Evolutionary conservation across 176 grass and related monocot genomes (phyloP).

Genomic region (Cenchrus fungigraminus): DNA sequence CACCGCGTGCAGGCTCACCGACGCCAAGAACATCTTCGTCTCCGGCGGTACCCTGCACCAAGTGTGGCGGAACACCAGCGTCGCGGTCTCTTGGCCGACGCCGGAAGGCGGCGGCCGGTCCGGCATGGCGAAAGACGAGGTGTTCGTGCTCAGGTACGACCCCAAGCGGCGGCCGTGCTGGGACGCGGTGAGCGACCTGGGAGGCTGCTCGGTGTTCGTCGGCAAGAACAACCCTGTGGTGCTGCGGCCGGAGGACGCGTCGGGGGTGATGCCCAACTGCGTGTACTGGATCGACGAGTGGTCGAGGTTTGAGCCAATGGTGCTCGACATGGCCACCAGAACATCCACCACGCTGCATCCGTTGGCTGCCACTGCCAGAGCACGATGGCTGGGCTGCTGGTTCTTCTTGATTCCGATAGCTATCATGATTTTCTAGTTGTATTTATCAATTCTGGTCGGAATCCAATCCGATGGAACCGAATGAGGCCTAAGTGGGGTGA

Average conservation of each 20-base stretch:
- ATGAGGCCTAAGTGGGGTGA: not conserved
- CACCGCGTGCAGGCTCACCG: not conserved
- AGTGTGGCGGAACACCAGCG: not conserved
- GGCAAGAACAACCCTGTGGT: not conserved
- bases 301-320: not conserved
- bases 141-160: conserved; percentile 10
- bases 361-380: too few relatives aligned
- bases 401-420: not conserved
- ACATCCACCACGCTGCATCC: not conserved
- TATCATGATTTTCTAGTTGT: too few relatives aligned
- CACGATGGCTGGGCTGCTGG: not conserved
- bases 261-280: not conserved
- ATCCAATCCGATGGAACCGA: too few relatives aligned
- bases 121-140: not conserved
- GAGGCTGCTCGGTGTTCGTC: conserved; percentile 15
- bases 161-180: not conserved
- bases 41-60: not conserved
- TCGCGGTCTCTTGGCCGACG: not conserved
- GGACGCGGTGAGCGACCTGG: not conserved
- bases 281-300: conserved; percentile 1
- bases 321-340: not conserved
- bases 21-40: not conserved
- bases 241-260: not conserved
- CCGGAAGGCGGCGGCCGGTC: not conserved
- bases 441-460: too few relatives aligned